phyloP scores from a whole-genome alignment of 176 grass and related monocot genomes.

The Hyparrhenia diplandra region DNA sequence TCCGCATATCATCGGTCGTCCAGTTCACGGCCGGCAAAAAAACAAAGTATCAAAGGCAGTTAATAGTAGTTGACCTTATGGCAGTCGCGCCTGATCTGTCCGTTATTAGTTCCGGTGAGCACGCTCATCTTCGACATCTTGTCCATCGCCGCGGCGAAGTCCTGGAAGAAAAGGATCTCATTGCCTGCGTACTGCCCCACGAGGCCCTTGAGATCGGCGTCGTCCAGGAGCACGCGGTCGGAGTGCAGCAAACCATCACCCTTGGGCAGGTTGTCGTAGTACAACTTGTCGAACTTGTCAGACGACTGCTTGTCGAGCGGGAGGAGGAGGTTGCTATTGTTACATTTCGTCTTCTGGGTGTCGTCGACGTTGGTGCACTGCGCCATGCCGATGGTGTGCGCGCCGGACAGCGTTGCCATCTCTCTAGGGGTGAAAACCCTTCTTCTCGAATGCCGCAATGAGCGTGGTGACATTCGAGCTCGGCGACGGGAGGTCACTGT shows the following conservation, averaged over 20 bases:
- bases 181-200: conserved; percentile 10
- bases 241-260: conserved; percentile 46
- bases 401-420: conserved; percentile 59
- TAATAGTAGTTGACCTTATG: conserved; percentile 19
- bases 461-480: conserved; percentile 16
- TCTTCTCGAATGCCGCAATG: conserved; percentile 36
- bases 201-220: conserved; percentile 24
- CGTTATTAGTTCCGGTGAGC: conserved; percentile 8
- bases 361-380: conserved; percentile 17
- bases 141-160: conserved; percentile 43
- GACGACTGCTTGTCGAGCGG: conserved; percentile 38
- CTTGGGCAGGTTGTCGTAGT: conserved; percentile 34
- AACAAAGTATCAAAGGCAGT: not conserved
- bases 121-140: conserved; percentile 34
- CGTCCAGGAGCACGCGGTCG: conserved; percentile 51
- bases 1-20: too few species aligned
- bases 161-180: not conserved
- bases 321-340: rapidly evolving
- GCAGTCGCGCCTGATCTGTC: conserved; percentile 44
- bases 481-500: conserved; percentile 45
- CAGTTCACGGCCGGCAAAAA: too few species aligned
- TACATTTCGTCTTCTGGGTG: not conserved
- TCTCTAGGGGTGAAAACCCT: conserved; percentile 22
- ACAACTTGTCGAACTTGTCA: conserved; percentile 37
- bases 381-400: conserved; percentile 54